phyloP scores from a whole-genome alignment of 257 asterid species.

The Catharanthus roseus region DNA sequence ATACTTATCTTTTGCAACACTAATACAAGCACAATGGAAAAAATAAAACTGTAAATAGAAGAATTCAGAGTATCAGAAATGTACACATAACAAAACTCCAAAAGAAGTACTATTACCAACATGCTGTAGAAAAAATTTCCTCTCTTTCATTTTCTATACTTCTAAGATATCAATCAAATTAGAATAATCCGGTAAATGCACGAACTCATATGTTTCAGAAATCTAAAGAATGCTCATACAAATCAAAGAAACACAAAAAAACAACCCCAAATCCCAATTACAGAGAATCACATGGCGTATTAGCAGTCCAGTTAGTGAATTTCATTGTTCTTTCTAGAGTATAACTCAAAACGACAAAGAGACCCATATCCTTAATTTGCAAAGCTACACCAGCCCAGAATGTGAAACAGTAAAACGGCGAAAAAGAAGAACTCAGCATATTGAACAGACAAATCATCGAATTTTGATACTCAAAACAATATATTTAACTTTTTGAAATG shows the following conservation, averaged over 20 bases:
- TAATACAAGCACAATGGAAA: background rate
- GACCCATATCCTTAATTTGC: background rate
- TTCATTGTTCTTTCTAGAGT: background rate
- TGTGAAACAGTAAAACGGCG: background rate
- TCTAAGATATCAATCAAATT: background rate
- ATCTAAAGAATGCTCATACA: background rate
- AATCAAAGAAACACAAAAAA: background rate
- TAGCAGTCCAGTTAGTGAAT: background rate
- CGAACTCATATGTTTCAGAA: background rate
- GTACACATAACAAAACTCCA: background rate
- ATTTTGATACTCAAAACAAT: background rate
- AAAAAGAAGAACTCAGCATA: constrained; percentile 1
- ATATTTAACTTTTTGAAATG: background rate
- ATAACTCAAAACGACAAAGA: background rate
- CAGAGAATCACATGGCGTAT: background rate
- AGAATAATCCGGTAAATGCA: background rate
- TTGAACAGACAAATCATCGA: constrained; percentile 2
- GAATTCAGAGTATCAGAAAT: background rate
- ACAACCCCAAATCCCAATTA: no score
- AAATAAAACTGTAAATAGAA: background rate
- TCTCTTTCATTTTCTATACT: background rate
- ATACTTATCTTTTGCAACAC: background rate
- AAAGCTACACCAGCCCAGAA: background rate
- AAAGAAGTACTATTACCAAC: background rate
- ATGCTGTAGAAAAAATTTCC: background rate